Base-by-base conservation (phyloP, 2,329 filamentous ascomycete species). In the Botrytis deweyae region DNA sequence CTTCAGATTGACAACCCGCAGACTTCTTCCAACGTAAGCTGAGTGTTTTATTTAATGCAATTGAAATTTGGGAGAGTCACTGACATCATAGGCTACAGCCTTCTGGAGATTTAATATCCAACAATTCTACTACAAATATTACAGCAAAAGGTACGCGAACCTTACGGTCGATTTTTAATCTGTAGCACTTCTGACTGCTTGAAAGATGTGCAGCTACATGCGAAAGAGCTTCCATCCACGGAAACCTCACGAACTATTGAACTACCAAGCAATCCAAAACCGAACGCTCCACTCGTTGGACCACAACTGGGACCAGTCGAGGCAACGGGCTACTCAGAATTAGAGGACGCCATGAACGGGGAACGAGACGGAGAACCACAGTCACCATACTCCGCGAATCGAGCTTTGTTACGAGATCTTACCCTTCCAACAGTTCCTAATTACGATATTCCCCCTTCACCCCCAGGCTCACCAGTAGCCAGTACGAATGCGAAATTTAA, bases 361-460 rank as follows among this genome's bases (percentile, higher is more conserved):
- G 80, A 80, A 10, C 79, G 82, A 22, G 78, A 79, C 14, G 78
- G 80, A 20, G 78, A 80, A 46, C 74, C 74, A 49, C 77, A 78
- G 72, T 95, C 92, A 1, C 92, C 92, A 1, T 93, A 94, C 83
- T 88, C 90, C 1, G 84, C 88, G 65, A 88, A 86, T 75, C 90
- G 92, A 76, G 85, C 89, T 42, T 83, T 90, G 36, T 84, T 94
- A 25, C 91, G 91, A 77, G 88, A 91, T 78, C 87, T 95, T 61
- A 96, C 93, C 38, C 86, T 95, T 62, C 93, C 93, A 3, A 86
- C 89, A 3, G 83, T 90, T 6, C 90, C 93, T 1, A 91, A 93
- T 82, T 89, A 94, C 79, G 86, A 90, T 77, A 94, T 96, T 75
- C 93, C 93, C 0, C 86, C 88, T 16, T 94, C 92, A 6, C 93